Evolutionary conservation across 805 yeast species (phyloP).

Genomic region (Monosporozyma aerobia): DNA sequence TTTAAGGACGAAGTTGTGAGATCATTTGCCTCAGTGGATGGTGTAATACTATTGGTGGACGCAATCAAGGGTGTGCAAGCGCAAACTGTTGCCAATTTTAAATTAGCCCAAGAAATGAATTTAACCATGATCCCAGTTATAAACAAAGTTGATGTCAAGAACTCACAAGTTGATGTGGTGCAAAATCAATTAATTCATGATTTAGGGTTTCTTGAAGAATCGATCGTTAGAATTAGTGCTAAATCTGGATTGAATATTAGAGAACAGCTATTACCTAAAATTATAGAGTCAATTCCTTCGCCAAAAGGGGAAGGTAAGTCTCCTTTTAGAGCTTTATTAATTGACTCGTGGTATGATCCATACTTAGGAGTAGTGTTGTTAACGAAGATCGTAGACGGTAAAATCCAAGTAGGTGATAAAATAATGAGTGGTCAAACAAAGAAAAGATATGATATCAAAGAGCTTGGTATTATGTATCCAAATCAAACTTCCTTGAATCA

Average conservation of each 20-base stretch:
- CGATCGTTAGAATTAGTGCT: constrained; percentile 80
- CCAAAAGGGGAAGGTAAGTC: constrained; percentile 57
- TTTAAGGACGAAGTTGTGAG: constrained; percentile 82
- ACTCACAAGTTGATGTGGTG: constrained; percentile 71
- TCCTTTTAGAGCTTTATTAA: constrained; percentile 50
- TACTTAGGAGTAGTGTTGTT: constrained; percentile 85
- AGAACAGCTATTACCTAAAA: constrained; percentile 66
- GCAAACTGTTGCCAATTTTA: constrained; percentile 96
- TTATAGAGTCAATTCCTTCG: constrained; percentile 71
- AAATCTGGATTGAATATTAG: constrained; percentile 75
- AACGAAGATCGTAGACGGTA: constrained; percentile 79
- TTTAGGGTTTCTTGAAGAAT: constrained; percentile 57
- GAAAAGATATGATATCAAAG: constrained; percentile 76
- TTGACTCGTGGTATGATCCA: constrained; percentile 97
- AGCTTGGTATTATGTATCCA: constrained; percentile 93
- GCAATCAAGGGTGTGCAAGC: constrained; percentile 97
- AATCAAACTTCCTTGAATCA: constrained; percentile 58
- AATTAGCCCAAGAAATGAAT: constrained; percentile 78
- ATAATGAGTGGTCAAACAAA: constrained; percentile 70
- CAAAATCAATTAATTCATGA: constrained; percentile 77
- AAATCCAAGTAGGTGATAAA: constrained; percentile 61
- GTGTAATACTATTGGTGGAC: constrained; percentile 82
- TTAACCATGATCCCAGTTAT: constrained; percentile 79
- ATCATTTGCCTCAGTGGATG: constrained; percentile 93
- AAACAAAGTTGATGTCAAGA: constrained; percentile 80